Base-by-base conservation (phyloP, 768 basidiomycete species). In the Tulasnella calospora region DNA sequence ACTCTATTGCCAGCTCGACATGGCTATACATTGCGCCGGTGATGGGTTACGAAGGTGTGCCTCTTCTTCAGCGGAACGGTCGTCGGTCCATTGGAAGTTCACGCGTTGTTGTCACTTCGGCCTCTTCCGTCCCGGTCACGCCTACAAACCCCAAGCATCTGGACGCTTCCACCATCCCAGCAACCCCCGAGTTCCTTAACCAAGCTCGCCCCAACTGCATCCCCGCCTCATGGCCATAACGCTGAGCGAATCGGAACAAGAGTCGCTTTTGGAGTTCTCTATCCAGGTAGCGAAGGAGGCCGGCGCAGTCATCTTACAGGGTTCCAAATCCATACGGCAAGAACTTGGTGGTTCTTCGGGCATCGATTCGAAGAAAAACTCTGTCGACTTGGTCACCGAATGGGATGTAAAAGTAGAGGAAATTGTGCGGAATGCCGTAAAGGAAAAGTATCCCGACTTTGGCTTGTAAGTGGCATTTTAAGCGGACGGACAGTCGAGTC, bases 341-440 rank as follows among this genome's bases (percentile, higher is more conserved):
- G 83, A 2, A 83, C 86, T 78, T 0, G 83, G 84, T 40, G 40
- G 44, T 13, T 84, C 85, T 73, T 79, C 80, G 12, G 82, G 83
- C 33, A 86, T 93, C 46, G 89, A 88, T 80, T 92, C 93, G 86
- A 99, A 98, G 89, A 94, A 94, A 85, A 98, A 96, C 83, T 89
- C 95, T 3, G 95, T 96, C 30, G 96, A 98, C 85, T 87, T 98
- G 41, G 96, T 99, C 35, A 99, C 96, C 0, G 93, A 96, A 85
- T 98, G 94, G 82, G 96, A 99, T 84, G 92, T 96, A 47, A 90
- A 88, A 69, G 96, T 98, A 15, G 96, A 98, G 84, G 91, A 93
- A 79, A 86, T 95, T 70, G 94, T 98, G 73, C 91, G 90, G 84
- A 82, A 86, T 38, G 89, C 91, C 82, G 89, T 97, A 76, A 85